These are phyloP conservation scores for Fusarium chuoi DNA, from an alignment of 2,329 filamentous ascomycete genomes.

Conservation along the genomic window DNA sequence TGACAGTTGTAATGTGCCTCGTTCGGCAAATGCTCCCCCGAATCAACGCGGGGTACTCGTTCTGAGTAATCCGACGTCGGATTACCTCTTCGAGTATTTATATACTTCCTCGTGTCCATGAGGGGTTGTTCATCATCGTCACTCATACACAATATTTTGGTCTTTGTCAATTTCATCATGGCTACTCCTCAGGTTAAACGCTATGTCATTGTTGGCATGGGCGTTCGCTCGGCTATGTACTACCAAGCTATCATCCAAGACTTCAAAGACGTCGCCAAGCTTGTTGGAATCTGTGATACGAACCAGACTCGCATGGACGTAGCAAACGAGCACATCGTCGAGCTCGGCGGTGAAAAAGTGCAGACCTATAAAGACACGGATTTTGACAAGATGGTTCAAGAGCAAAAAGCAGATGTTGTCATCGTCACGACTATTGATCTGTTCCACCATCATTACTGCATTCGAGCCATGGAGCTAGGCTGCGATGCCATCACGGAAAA, in stretches of 20 bases:
- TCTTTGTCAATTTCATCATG: conserved; percentile 3
- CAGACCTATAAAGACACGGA: conserved; percentile 64
- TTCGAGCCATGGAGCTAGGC: conserved; percentile 67
- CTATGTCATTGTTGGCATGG: conserved; percentile 68
- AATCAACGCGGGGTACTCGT: conserved; percentile 17
- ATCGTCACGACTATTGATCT: conserved; percentile 72
- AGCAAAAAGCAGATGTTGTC: conserved; percentile 67
- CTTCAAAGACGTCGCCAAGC: conserved; percentile 57
- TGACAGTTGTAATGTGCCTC: conserved; percentile 10
- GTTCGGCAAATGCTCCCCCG: conserved; percentile 20
- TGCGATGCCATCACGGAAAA: conserved; percentile 71
- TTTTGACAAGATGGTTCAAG: conserved; percentile 67
- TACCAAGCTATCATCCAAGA: conserved; percentile 66
- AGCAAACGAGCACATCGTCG: conserved; percentile 60
- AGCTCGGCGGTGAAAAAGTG: conserved; percentile 59
- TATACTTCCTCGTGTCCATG: background rate
- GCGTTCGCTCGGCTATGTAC: conserved; percentile 68
- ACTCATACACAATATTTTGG: background rate
- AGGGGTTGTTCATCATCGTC: background rate
- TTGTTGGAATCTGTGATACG: conserved; percentile 69
- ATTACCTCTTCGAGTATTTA: conserved; percentile 12
- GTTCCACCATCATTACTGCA: conserved; percentile 69
- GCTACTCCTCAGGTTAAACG: conserved; percentile 46
- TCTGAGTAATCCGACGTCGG: conserved; percentile 14
- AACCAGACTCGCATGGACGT: conserved; percentile 69